Evolutionary conservation across 202 grass and related monocot species (phyloP).

Genomic region (Zoysia matrella): DNA sequence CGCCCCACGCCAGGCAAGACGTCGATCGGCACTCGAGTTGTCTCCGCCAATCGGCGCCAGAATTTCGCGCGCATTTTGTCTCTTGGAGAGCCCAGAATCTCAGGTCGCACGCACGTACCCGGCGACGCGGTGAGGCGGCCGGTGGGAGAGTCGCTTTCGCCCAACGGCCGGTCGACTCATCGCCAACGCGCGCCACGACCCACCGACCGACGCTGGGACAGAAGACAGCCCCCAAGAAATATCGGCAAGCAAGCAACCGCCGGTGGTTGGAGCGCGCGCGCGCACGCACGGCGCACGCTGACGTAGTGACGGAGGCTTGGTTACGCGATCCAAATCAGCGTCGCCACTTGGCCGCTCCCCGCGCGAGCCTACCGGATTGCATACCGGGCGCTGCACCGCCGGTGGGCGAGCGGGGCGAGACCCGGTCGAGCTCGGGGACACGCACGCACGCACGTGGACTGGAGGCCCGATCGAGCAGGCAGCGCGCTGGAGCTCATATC

Average conservation of each 20-base stretch:
- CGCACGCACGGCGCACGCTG: neutral
- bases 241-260: slow-evolving; percentile 23
- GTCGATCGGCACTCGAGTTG: neutral
- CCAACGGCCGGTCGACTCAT: slow-evolving; percentile 21
- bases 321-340: neutral
- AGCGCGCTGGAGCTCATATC: neutral
- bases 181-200: slow-evolving; percentile 34
- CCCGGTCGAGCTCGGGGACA: no score
- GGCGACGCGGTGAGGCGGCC: slow-evolving; percentile 1
- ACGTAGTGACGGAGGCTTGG: no score
- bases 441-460: no score
- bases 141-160: slow-evolving; percentile 26
- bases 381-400: no score
- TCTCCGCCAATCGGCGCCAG: neutral
- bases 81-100: neutral
- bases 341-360: slow-evolving; percentile 12
- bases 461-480: neutral
- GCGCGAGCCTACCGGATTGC: no score
- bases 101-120: neutral
- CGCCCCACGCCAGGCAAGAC: neutral
- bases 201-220: neutral
- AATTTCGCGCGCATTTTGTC: neutral
- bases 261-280: slow-evolving; percentile 1
- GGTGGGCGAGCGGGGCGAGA: neutral
- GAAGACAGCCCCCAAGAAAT: neutral